Percentiles rank a stretch among this genome's conserved stretches.
phyloP scores from a whole-genome alignment of 2,329 filamentous ascomycete genomes.

The Zopfia rhizophila region DNA sequence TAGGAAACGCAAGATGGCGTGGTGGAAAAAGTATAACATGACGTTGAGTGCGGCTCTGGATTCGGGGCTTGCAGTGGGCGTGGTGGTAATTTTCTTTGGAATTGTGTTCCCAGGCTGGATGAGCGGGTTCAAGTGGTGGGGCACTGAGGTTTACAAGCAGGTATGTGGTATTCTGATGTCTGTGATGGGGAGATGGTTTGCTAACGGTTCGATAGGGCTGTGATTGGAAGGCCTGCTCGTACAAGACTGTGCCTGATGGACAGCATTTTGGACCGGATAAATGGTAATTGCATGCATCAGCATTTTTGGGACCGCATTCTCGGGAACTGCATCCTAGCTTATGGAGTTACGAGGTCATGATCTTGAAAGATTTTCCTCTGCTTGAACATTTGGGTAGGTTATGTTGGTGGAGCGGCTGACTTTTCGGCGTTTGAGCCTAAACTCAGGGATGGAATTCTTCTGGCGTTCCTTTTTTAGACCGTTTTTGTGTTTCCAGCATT shows the following conservation, averaged over 20 bases:
- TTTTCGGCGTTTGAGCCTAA: too few species aligned
- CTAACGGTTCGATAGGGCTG: conserved; percentile 65
- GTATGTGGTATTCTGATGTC: conserved; percentile 36
- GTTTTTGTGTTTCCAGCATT: too few species aligned
- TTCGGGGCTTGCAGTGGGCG: conserved; percentile 82
- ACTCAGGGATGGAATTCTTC: too few species aligned
- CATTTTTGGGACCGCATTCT: neutral
- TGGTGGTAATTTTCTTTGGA: conserved; percentile 85
- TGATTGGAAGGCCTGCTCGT: conserved; percentile 85
- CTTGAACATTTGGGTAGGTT: too few species aligned
- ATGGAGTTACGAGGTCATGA: too few species aligned
- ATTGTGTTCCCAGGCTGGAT: conserved; percentile 84
- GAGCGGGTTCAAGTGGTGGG: conserved; percentile 84
- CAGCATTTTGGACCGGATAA: conserved; percentile 45
- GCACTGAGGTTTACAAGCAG: conserved; percentile 84
- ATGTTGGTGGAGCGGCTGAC: too few species aligned
- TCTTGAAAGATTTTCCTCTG: too few species aligned
- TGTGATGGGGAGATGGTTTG: neutral
- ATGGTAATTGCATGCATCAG: conserved; percentile 53
- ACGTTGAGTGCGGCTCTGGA: conserved; percentile 85
- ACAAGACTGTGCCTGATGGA: conserved; percentile 63
- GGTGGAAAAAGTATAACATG: conserved; percentile 96
- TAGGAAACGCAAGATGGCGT: conserved; percentile 73
- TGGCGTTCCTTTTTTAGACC: too few species aligned
- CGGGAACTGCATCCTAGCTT: too few species aligned